phyloP scores from a whole-genome alignment of 805 yeast species.

The Candida pseudofarinosa region DNA sequence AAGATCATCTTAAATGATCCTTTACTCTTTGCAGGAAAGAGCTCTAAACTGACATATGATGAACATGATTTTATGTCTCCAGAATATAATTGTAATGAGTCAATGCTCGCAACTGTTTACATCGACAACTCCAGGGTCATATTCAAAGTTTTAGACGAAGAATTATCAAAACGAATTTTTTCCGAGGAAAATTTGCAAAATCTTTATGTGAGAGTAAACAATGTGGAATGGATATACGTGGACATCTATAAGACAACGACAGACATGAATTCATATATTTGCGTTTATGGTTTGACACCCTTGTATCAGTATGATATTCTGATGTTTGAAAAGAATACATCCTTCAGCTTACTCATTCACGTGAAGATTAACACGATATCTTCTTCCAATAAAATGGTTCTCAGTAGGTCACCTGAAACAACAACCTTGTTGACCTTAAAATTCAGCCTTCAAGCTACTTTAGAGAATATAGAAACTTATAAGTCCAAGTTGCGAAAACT shows the following conservation, averaged over 20 bases:
- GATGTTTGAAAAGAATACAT: constrained; percentile 12
- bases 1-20: constrained; percentile 28
- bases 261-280: constrained; percentile 14
- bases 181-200: background rate
- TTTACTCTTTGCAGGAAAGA: constrained; percentile 26
- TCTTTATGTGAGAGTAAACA: constrained; percentile 26
- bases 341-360: constrained; percentile 13
- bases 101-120: constrained; percentile 14
- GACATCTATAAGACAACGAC: constrained; percentile 11
- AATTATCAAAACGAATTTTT: constrained; percentile 4
- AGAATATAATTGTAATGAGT: background rate
- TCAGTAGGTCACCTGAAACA: constrained; percentile 24
- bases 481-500: constrained; percentile 25
- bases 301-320: constrained; percentile 35
- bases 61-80: constrained; percentile 16
- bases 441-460: constrained; percentile 28
- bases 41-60: constrained; percentile 20
- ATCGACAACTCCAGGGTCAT: constrained; percentile 29
- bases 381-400: constrained; percentile 14
- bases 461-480: constrained; percentile 20
- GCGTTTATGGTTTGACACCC: constrained; percentile 35
- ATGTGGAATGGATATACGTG: constrained; percentile 30
- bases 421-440: constrained; percentile 29
- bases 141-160: constrained; percentile 19
- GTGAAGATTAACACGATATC: constrained; percentile 29